Evolutionary conservation across 805 yeast genomes (phyloP), one percentile per base, ranked within the genome.

Genomic region (Schwanniomyces yamadae): DNA sequence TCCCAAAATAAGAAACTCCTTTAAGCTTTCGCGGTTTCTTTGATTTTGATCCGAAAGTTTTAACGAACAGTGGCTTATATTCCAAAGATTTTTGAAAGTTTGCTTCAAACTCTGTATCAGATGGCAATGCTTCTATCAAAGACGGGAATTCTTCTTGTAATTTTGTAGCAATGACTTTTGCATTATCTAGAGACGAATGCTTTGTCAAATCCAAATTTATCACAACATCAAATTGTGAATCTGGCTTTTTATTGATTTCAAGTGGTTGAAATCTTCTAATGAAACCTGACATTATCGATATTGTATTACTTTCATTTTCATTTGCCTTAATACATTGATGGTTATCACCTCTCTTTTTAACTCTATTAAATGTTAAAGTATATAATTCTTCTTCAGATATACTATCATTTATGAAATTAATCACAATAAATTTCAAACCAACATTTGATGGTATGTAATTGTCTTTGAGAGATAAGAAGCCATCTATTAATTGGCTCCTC

Each of bases 261-360:
- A 86, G 70, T 0, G 78, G 76, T 52, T 87, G 85, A 49, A 82
- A 86, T 38, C 93, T 63, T 4, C 68, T 67, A 31, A 85, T 65
- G 50, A 91, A 90, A 0, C 90, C 88, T 20, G 65, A 63, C 86
- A 91, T 78, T 21, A 93, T 82, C 14, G 69, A 73, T 22, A 66
- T 59, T 0, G 85, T 80, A 34, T 71, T 66, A 12, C 59, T 57
- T 4, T 66, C 65, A 7, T 81, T 78, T 37, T 73, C 69, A 0
- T 51, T 55, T 4, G 67, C 70, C 45, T 82, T 79, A 24, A 93
- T 85, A 2, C 90, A 78, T 55, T 85, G 96, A 55, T 93, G 99
- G 44, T 85, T 82, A 51, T 89, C 89, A 2, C 96, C 97, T 48
- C 99, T 72, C 2, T 54, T 52, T 5, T 68, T 32, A 0, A 91